Evolutionary conservation across 768 basidiomycete genomes (phyloP), one percentile per base, ranked within the genome.

Genomic region (Mycena chlorophos): DNA sequence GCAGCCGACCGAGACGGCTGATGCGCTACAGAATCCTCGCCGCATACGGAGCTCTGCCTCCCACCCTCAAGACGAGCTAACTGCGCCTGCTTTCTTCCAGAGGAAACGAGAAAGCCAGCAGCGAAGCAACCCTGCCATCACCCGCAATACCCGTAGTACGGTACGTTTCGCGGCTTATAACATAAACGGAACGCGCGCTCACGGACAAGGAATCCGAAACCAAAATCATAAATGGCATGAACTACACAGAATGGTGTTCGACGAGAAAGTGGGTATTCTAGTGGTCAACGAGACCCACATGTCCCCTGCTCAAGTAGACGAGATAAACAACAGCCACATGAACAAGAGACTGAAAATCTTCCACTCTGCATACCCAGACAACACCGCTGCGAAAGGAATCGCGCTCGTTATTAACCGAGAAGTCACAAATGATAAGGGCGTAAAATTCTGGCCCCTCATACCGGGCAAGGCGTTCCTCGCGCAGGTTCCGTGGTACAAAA

Each of bases 161-260:
- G 3, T 65, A 0, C 30, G 46, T 14, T 3, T 60, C 5, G 40
- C 51, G 0, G 57, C 54, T 0, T 39, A 56, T 1, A 68, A 66
- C 19, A 57, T 63, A 14, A 63, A 57, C 23, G 66, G 65, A 0
- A 38, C 60, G 3, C n/a, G n/a, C n/a, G n/a, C n/a, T n/a, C 50
- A 14, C 5, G 45, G 27, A 2, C 34, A 49, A 3, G 23, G 12
- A 1, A 28, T 42, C 6, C 5, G 38, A n/a, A 55, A 65, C 39
- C 12, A 17, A 1, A 25, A 46, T 19, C 38, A 60, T 19, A 56
- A 60, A 46, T 67, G 62, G 65, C 17, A 31, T 17, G 25, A 52
- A 37, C 29, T 66, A 1, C 54, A 59, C 26, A 30, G 48, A 1
- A 26, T 66, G 3, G 22, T 65, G 27, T 29, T 43, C 17, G 54